Evolutionary conservation across 352 stramenopile species (phyloP), one percentile per base, ranked within the genome.

Genomic region (Globisporangium nunn): DNA sequence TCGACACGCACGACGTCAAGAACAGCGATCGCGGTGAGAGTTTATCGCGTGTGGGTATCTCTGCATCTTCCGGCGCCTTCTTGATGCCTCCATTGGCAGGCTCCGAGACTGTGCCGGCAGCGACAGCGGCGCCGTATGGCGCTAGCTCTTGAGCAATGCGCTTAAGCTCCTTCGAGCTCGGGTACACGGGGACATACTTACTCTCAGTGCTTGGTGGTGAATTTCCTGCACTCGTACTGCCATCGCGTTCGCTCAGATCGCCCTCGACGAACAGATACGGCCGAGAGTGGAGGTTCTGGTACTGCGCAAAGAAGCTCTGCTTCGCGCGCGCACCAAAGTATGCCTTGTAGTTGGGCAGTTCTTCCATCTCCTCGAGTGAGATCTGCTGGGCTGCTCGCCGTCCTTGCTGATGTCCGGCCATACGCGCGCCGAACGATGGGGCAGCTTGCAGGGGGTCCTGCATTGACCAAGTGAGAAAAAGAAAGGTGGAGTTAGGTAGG

Each of bases 291-390:
- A 92, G 33, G 37, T 85, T 67, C 1, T 65, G 70, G 62, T 92
- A 92, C 56, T 78, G 67, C 6, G 64, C 64, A 55, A 80, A 92
- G 58, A 92, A 92, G 12, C 68, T 52, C 8, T 67, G 51, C 46
- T 79, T 82, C 17, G 82, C 79, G 1, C 52, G 62, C 0, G 70
- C 70, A 28, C 82, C 82, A 52, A 92, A 88, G 65, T 92, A 92
- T 18, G 62, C 59, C 23, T 80, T 70, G 18, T 64, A 78, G 52
- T 74, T 71, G 44, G 57, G 50, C n/a, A 81, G 54, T 33, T 78
- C 68, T 14, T 71, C 48, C 30, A 66, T 64, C 45, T 81, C 69
- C 23, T 81, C 76, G 40, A 70, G 45, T 0, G 74, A 78, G 30
- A 70, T 23, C 45, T 69, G 66, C 8, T 70, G 58, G 11, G 69